These are phyloP conservation scores for Stentor roeselii DNA, from an alignment of 73 alveolate species.

Conservation along the genomic window DNA sequence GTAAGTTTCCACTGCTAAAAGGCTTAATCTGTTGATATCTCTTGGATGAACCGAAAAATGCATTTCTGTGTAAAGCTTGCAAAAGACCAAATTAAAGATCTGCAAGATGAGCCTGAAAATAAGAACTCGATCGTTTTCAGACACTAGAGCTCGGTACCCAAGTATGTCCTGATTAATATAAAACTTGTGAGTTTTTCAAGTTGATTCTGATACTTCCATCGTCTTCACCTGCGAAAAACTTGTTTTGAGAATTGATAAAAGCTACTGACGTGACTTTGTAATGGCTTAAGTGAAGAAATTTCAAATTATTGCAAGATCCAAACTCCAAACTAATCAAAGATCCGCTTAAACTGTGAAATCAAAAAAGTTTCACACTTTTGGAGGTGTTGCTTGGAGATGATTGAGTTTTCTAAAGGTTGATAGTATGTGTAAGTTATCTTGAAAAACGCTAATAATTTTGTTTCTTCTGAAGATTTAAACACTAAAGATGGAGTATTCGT, in stretches of 20 bases:
- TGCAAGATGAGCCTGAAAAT: background rate
- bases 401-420: background rate
- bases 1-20: background rate
- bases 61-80: background rate
- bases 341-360: background rate
- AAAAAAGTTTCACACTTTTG: background rate
- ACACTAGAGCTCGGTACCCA: background rate
- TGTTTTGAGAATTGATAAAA: background rate
- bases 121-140: background rate
- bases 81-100: background rate
- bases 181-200: no score
- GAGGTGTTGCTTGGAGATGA: background rate
- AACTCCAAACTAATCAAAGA: background rate
- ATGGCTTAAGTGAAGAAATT: background rate
- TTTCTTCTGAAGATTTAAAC: background rate
- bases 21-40: background rate
- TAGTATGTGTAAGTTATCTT: background rate
- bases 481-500: background rate
- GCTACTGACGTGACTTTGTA: background rate
- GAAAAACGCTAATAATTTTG: background rate
- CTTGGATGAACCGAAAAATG: background rate
- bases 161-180: background rate
- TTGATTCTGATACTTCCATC: background rate
- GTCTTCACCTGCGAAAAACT: background rate
- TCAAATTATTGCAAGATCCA: no score